phyloP scores from a whole-genome alignment of 345 rosid species.

The Linum trigynum region DNA sequence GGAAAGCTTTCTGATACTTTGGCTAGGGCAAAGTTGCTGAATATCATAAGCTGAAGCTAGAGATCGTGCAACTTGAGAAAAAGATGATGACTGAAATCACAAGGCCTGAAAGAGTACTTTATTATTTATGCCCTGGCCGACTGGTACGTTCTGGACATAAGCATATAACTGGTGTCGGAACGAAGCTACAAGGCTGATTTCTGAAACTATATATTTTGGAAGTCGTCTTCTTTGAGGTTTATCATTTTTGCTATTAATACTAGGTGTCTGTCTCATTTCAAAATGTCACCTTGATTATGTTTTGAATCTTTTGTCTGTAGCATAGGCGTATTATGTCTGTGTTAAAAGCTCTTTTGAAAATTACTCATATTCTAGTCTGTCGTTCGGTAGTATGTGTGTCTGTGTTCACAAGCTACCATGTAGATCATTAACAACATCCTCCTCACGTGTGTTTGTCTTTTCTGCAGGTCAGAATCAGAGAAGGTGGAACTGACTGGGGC shows the following conservation, averaged over 20 bases:
- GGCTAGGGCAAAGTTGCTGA: constrained; percentile 76
- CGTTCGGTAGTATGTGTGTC: no score
- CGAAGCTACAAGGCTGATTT: not conserved
- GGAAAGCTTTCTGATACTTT: constrained; percentile 4
- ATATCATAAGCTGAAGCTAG: constrained; percentile 82
- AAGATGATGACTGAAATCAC: constrained; percentile 85
- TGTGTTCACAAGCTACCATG: no score
- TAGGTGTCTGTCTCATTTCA: not conserved
- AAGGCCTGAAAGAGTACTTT: constrained; percentile 91
- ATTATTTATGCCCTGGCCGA: constrained; percentile 84
- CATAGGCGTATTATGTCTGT: no score
- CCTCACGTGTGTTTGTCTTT: constrained; percentile 8
- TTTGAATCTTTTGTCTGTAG: no score
- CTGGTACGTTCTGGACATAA: constrained; percentile 42
- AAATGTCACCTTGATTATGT: not conserved
- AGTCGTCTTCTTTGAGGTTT: not conserved
- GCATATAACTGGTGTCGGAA: no score
- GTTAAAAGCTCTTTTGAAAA: no score
- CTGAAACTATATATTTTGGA: not conserved
- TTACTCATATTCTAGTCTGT: no score
- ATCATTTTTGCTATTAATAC: not conserved
- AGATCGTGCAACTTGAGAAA: constrained; percentile 73
- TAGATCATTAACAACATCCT: not conserved
- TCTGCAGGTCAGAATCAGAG: constrained; percentile 76
- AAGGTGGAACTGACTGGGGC: constrained; percentile 97